A percentile compares a stretch with the other conserved stretches of the same genome.
These are phyloP conservation scores for Bipolaris oryzae DNA, from an alignment of 2,329 filamentous ascomycete genomes.

Conservation along the genomic window DNA sequence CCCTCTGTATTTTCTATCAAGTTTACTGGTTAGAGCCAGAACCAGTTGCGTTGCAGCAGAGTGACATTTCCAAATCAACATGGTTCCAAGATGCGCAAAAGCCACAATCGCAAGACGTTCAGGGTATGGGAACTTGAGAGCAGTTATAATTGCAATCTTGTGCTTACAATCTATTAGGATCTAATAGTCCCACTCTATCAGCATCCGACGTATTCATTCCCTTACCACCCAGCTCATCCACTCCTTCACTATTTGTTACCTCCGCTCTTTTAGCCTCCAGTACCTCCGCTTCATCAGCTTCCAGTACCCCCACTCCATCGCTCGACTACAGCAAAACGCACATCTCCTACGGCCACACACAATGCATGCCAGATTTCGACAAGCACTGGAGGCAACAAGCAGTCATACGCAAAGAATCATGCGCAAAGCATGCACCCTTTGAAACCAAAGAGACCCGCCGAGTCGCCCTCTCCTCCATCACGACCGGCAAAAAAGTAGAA, in stretches of 20 bases:
- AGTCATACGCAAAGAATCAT: conserved; percentile 17
- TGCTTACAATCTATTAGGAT: not conserved
- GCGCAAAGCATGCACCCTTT: conserved; percentile 24
- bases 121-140: not conserved
- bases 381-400: conserved; percentile 14
- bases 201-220: too few species aligned
- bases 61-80: not conserved
- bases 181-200: not conserved
- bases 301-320: not conserved
- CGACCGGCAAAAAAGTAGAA: conserved; percentile 38
- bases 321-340: conserved; percentile 14
- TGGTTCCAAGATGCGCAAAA: conserved; percentile 15
- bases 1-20: conserved; percentile 14
- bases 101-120: not conserved
- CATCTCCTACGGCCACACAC: conserved; percentile 22
- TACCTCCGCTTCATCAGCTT: not conserved
- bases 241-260: not conserved
- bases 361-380: conserved; percentile 24
- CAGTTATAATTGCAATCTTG: not conserved
- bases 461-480: conserved; percentile 46
- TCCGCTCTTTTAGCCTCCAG: not conserved
- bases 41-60: not conserved
- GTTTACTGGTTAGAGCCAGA: conserved; percentile 2
- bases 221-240: not conserved
- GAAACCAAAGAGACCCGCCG: conserved; percentile 15